Conservation (phyloP, 148 eudicot species). For the Dysphania ambrosioides region DNA sequence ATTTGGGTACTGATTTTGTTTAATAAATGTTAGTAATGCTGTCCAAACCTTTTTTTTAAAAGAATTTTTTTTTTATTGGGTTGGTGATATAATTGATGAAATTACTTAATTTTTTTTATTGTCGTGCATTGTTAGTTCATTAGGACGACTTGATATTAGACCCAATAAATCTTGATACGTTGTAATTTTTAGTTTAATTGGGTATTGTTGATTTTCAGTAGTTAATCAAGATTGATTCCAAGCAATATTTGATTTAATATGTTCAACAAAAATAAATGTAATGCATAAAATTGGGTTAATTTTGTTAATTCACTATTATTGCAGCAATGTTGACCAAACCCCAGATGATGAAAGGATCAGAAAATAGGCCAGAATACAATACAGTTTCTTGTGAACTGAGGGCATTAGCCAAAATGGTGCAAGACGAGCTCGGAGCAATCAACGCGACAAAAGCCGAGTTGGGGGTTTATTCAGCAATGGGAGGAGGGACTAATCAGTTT, state of each 20-base stretch:
- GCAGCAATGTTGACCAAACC: constrained; percentile 36
- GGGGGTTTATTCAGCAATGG: background rate
- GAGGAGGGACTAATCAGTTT: constrained; percentile 23
- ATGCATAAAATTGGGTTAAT: background rate
- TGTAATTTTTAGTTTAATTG: background rate
- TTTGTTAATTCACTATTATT: background rate
- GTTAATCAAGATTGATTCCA: no score
- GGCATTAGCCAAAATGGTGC: constrained; percentile 58
- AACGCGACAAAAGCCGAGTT: constrained; percentile 7
- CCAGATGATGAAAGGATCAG: constrained; percentile 37
- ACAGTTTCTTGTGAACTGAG: constrained; percentile 52
- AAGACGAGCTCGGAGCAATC: constrained; percentile 34
- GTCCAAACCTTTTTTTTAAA: no score
- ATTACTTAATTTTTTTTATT: no score
- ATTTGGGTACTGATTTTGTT: no score
- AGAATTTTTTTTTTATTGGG: no score
- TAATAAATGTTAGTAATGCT: no score
- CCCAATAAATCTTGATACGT: no score
- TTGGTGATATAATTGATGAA: no score
- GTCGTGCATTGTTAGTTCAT: no score
- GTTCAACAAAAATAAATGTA: no score
- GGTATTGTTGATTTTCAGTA: background rate
- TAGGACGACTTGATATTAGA: no score
- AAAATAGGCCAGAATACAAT: constrained; percentile 43
- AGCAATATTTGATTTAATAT: no score